phyloP scores from a whole-genome alignment of 495 filamentous ascomycete genomes.

The Lasiosphaeris hirsuta region DNA sequence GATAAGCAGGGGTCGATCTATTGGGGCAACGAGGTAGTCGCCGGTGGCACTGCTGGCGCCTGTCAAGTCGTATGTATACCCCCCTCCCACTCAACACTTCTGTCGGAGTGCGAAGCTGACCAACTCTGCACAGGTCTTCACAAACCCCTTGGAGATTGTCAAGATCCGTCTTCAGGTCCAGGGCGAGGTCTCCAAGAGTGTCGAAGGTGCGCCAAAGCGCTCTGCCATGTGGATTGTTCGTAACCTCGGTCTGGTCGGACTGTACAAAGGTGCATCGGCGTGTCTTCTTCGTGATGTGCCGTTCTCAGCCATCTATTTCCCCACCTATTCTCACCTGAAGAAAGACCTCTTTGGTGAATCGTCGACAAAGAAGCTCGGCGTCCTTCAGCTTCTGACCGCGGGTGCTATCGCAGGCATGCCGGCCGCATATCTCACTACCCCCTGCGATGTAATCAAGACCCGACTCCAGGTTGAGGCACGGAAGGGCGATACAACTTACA shows the following conservation, averaged over 20 bases:
- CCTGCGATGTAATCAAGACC: conserved; percentile 98
- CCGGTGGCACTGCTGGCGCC: conserved; percentile 85
- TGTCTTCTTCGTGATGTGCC: conserved; percentile 94
- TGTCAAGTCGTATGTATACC: conserved; percentile 85
- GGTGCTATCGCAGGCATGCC: conserved; percentile 99
- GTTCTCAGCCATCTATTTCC: conserved; percentile 99
- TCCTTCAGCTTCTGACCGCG: conserved; percentile 88
- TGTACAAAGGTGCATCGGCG: conserved; percentile 97
- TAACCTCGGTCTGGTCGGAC: conserved; percentile 88
- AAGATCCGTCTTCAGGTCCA: conserved; percentile 98
- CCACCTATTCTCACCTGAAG: conserved; percentile 92
- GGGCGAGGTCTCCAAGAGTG: conserved; percentile 87
- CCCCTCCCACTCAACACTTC: background rate
- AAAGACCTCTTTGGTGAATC: conserved; percentile 89
- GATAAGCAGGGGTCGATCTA: conserved; percentile 74
- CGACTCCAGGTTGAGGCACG: conserved; percentile 94
- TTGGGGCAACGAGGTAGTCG: conserved; percentile 69
- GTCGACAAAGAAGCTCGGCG: conserved; percentile 82
- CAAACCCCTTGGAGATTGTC: conserved; percentile 96
- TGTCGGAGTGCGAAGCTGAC: conserved; percentile 4
- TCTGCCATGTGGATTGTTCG: conserved; percentile 96
- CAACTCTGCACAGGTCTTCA: conserved; percentile 65
- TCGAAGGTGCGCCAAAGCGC: conserved; percentile 77
- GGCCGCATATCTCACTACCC: conserved; percentile 93
- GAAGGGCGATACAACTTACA: conserved; percentile 88